Base-by-base conservation (phyloP, 73 alveolate genomes). In the Symbiodinium pilosum region DNA sequence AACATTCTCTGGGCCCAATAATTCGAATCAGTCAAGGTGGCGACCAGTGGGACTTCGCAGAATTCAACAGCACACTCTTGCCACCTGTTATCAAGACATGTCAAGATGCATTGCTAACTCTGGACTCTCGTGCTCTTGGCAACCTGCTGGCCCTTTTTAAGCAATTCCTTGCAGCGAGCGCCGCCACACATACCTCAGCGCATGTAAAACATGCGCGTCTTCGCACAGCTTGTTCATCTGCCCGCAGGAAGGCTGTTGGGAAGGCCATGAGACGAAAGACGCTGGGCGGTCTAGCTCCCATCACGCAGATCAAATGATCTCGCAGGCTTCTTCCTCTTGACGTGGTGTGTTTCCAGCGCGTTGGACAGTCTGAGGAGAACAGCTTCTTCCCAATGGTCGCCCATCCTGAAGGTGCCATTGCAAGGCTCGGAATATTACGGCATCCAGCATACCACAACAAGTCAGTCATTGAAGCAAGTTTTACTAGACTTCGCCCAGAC, bases 21-120 rank as follows among this genome's bases (percentile, higher is more conserved):
- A n/a, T n/a, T n/a, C n/a, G n/a, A n/a, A n/a, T n/a, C n/a, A n/a
- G 71, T 16, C 26, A 43, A 87, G 94, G 30, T 5, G 34, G 7
- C 8, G 51, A 34, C 97, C 42, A 32, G 32, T 1, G 97, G 81
- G 36, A 91, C 97, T n/a, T 91, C 97, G 24, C 21, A 3, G 40
- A 91, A 68, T 52, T 91, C 97, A 43, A 91, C 97, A 26, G 88
- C 87, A 28, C 88, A 91, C 56, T 69, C 87, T 11, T n/a, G 97
- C 97, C 97, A 91, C 97, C 97, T 91, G 59, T 47, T 14, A n/a
- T n/a, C n/a, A n/a, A n/a, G n/a, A n/a, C n/a, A n/a, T n/a, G n/a
- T n/a, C n/a, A n/a, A n/a, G n/a, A n/a, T n/a, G n/a, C n/a, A n/a
- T n/a, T n/a, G n/a, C n/a, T n/a, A n/a, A n/a, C n/a, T n/a, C n/a